Percentiles rank a stretch among this genome's conserved stretches.
Conservation (phyloP, 805 yeast genomes). For the Candida coquimbonensis region DNA sequence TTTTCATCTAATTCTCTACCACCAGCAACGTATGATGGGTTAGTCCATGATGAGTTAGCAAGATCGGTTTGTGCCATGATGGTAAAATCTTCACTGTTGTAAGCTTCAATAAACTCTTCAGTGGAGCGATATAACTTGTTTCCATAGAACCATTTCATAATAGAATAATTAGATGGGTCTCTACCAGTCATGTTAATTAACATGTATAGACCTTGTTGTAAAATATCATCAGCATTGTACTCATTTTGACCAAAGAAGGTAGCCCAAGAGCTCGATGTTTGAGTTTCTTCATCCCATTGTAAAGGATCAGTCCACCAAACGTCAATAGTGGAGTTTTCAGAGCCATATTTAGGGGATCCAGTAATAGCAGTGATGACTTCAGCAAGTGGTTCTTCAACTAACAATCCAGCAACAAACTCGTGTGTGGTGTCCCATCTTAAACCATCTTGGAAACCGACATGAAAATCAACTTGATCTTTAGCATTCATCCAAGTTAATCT, state of each 20-base stretch:
- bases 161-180: slow-evolving; percentile 9
- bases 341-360: slow-evolving; percentile 13
- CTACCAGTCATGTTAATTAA: slow-evolving; percentile 20
- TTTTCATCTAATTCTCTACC: slow-evolving; percentile 20
- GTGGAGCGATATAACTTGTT: slow-evolving; percentile 17
- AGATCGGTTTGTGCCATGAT: slow-evolving; percentile 12
- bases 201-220: slow-evolving; percentile 19
- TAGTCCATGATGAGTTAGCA: slow-evolving; percentile 3
- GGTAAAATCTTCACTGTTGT: slow-evolving; percentile 14
- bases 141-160: slow-evolving; percentile 20
- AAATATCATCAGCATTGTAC: slow-evolving; percentile 19
- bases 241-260: slow-evolving; percentile 16
- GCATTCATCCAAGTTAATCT: slow-evolving; percentile 15
- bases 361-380: slow-evolving; percentile 16
- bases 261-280: slow-evolving; percentile 14
- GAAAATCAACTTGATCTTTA: slow-evolving; percentile 15
- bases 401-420: slow-evolving; percentile 7
- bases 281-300: slow-evolving; percentile 14
- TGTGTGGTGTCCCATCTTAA: slow-evolving; percentile 9
- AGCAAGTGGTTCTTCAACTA: slow-evolving; percentile 5
- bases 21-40: slow-evolving; percentile 13
- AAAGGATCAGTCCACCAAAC: slow-evolving; percentile 22
- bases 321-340: slow-evolving; percentile 17
- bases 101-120: slow-evolving; percentile 21
- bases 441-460: slow-evolving; percentile 17